These are phyloP conservation scores for Waitea zeae DNA, from an alignment of 1,284 basidiomycete genomes.

Conservation along the genomic window DNA sequence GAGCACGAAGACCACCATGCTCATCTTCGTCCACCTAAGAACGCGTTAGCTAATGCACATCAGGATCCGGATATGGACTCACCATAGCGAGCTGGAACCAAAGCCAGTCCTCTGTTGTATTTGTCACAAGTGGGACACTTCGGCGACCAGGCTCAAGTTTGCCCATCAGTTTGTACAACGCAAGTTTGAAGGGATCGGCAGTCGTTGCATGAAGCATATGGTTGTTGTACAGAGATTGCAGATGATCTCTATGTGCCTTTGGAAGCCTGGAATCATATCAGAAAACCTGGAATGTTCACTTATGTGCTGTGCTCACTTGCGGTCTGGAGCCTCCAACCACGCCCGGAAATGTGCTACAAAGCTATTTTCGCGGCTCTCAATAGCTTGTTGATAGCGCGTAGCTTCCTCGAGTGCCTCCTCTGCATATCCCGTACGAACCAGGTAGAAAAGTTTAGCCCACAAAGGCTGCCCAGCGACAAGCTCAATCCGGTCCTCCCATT, in stretches of 20 bases:
- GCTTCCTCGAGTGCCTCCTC: slow-evolving; percentile 73
- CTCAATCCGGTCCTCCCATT: slow-evolving; percentile 80
- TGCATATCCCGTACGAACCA: slow-evolving; percentile 75
- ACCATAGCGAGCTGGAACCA: slow-evolving; percentile 94
- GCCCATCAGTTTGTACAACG: slow-evolving; percentile 91
- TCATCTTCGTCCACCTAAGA: slow-evolving; percentile 59
- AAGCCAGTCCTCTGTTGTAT: slow-evolving; percentile 94
- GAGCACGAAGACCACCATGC: slow-evolving; percentile 63
- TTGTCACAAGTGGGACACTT: slow-evolving; percentile 72
- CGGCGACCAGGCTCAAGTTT: slow-evolving; percentile 76
- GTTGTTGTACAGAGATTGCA: slow-evolving; percentile 81
- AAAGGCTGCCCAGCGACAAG: slow-evolving; percentile 72
- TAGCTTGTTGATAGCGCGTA: slow-evolving; percentile 49
- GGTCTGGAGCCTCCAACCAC: slow-evolving; percentile 73
- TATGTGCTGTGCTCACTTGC: slow-evolving; percentile 33
- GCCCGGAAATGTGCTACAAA: slow-evolving; percentile 77
- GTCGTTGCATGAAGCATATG: slow-evolving; percentile 79
- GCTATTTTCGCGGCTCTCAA: slow-evolving; percentile 69
- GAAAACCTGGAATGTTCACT: too few species aligned
- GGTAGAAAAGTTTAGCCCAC: slow-evolving; percentile 88
- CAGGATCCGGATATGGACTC: slow-evolving; percentile 5
- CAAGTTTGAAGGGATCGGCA: slow-evolving; percentile 89
- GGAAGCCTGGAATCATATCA: slow-evolving; percentile 33
- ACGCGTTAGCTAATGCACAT: not conserved
- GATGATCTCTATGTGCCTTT: slow-evolving; percentile 68